These are phyloP conservation scores for Cryphonectria parasitica DNA, from an alignment of 2,329 filamentous ascomycete genomes.

Conservation along the genomic window DNA sequence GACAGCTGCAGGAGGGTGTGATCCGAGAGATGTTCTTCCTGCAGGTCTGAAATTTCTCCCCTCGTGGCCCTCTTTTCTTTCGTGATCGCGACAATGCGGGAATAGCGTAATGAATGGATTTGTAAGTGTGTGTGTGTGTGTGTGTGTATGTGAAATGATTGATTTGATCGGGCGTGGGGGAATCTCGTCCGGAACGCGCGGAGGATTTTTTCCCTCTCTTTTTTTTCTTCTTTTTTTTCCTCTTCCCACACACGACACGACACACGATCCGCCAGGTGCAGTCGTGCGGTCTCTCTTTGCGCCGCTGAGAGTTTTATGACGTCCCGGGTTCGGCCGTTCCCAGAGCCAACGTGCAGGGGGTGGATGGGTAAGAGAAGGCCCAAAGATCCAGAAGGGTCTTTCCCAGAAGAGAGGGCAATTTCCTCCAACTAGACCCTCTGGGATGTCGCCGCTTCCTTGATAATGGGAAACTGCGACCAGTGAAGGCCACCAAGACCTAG, in stretches of 20 bases:
- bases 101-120: background rate
- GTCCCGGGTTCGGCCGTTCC: background rate
- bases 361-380: background rate
- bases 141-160: background rate
- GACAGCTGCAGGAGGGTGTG: conserved; percentile 12
- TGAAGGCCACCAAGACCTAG: background rate
- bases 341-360: background rate
- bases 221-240: no score
- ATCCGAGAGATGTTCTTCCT: background rate
- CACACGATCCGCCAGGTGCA: background rate
- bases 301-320: background rate
- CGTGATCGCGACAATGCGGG: background rate
- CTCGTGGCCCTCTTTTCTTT: background rate
- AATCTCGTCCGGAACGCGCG: background rate
- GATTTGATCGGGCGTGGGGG: background rate
- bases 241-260: background rate
- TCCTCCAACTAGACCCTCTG: background rate
- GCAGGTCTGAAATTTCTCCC: background rate
- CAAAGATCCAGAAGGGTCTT: background rate
- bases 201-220: background rate
- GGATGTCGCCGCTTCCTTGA: background rate
- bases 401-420: background rate
- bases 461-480: background rate
- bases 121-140: background rate
- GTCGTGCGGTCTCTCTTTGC: background rate